phyloP scores from a whole-genome alignment of 75 land plant genomes.

The Sequoia sempervirens region DNA sequence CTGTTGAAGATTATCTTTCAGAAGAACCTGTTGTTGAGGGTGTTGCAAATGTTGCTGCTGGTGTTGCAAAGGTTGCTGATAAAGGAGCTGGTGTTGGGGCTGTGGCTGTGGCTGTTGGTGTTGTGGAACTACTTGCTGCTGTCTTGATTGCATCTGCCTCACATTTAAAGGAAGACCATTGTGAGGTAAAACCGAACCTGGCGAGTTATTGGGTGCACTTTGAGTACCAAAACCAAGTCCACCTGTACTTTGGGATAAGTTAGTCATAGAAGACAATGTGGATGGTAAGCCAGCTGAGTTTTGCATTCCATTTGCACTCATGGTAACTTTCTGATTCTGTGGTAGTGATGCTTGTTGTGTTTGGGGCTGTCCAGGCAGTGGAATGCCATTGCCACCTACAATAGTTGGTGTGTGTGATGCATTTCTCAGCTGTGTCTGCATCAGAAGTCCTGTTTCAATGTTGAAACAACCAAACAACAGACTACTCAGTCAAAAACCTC shows the following conservation, averaged over 20 bases:
- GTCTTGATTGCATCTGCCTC: slow-evolving; percentile 7
- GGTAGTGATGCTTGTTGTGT: neutral
- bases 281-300: neutral
- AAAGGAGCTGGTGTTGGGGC: neutral
- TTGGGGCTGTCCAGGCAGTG: neutral
- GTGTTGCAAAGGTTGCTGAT: neutral
- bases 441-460: neutral
- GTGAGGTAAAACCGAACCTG: slow-evolving; percentile 6
- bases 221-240: neutral
- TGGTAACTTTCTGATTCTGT: neutral
- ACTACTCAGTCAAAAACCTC: neutral
- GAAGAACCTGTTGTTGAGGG: neutral
- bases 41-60: neutral
- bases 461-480: neutral
- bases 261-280: neutral
- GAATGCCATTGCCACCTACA: neutral
- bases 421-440: neutral
- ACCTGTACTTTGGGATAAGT: neutral
- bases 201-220: neutral
- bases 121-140: slow-evolving; percentile 17
- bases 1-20: neutral
- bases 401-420: neutral
- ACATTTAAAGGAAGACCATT: neutral
- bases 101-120: neutral
- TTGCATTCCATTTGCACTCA: slow-evolving; percentile 1